A percentile compares a stretch with the other conserved stretches of the same genome.
Evolutionary conservation across 345 rosid genomes (phyloP).

Genomic region (Eucalyptus leucophloia): DNA sequence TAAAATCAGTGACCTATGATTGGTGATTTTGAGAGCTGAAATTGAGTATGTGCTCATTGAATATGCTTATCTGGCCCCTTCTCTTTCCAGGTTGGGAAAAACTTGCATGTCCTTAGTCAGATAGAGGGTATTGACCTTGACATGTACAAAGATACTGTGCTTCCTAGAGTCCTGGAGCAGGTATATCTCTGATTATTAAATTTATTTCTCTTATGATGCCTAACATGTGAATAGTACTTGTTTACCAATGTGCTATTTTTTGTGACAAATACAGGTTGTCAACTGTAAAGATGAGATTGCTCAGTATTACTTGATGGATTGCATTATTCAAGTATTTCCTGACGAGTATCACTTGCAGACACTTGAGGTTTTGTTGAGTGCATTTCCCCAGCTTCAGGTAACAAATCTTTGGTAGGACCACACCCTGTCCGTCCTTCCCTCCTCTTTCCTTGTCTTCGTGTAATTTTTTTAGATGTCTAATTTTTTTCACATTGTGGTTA

Average conservation of each 20-base stretch:
- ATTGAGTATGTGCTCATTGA: constrained; percentile 16
- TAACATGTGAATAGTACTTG: background rate
- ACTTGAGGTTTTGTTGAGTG: constrained; percentile 84
- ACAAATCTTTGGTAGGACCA: background rate
- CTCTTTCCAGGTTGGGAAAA: constrained; percentile 85
- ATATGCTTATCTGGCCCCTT: constrained; percentile 9
- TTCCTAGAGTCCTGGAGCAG: constrained; percentile 98
- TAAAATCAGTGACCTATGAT: constrained; percentile 41
- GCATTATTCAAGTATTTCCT: constrained; percentile 98
- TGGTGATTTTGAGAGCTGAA: constrained; percentile 30
- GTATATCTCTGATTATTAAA: constrained; percentile 6
- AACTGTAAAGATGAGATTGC: constrained; percentile 98
- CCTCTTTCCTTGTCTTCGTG: background rate
- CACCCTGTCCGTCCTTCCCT: background rate
- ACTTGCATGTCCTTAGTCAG: constrained; percentile 96
- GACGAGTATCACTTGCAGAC: constrained; percentile 99
- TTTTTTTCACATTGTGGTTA: background rate
- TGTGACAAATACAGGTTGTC: constrained; percentile 49
- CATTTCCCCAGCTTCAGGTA: constrained; percentile 98
- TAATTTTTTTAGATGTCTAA: background rate
- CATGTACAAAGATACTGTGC: constrained; percentile 86
- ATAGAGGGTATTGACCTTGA: constrained; percentile 97
- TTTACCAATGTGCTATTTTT: background rate
- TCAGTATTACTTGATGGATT: constrained; percentile 92
- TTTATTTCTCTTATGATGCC: background rate